phyloP scores from a whole-genome alignment of 192 early-diverging fungal genomes.

The Mortierella antarctica region DNA sequence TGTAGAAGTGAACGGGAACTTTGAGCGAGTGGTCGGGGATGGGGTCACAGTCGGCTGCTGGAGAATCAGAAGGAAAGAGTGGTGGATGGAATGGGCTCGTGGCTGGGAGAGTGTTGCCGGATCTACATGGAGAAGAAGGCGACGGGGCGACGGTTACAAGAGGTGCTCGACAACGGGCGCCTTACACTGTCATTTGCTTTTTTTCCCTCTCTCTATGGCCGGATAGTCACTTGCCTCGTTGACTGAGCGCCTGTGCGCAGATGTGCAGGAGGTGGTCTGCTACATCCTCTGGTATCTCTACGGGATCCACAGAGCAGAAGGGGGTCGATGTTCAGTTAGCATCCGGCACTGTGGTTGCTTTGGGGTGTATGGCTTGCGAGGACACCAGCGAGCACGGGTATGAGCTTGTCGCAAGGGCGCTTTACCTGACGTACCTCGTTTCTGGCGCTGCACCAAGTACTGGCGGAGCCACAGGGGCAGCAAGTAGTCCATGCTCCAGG shows the following conservation, averaged over 20 bases:
- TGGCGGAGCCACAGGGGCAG: slow-evolving; percentile 45
- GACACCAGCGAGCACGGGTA: no score
- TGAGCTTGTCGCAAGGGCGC: neutral
- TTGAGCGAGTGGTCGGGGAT: neutral
- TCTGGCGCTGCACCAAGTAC: slow-evolving; percentile 38
- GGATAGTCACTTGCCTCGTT: slow-evolving; percentile 25
- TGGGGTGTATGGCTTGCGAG: no score
- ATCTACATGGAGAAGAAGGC: slow-evolving; percentile 8
- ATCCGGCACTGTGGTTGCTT: no score
- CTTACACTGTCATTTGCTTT: no score
- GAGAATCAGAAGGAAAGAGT: slow-evolving; percentile 17
- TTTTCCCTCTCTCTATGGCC: no score
- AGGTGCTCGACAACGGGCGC: no score
- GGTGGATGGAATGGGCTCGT: slow-evolving; percentile 22
- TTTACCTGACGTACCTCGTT: slow-evolving; percentile 40
- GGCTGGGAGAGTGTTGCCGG: slow-evolving; percentile 25
- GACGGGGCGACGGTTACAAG: neutral
- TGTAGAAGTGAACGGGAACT: slow-evolving; percentile 24
- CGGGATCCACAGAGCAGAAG: neutral
- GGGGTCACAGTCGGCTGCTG: neutral
- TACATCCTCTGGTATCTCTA: slow-evolving; percentile 42
- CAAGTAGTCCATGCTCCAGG: slow-evolving; percentile 22
- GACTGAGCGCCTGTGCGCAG: slow-evolving; percentile 21
- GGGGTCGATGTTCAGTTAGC: neutral
- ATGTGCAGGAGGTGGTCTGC: slow-evolving; percentile 29